Evolutionary conservation across 805 yeast species (phyloP).

Genomic region (Ogataea methylovora): DNA sequence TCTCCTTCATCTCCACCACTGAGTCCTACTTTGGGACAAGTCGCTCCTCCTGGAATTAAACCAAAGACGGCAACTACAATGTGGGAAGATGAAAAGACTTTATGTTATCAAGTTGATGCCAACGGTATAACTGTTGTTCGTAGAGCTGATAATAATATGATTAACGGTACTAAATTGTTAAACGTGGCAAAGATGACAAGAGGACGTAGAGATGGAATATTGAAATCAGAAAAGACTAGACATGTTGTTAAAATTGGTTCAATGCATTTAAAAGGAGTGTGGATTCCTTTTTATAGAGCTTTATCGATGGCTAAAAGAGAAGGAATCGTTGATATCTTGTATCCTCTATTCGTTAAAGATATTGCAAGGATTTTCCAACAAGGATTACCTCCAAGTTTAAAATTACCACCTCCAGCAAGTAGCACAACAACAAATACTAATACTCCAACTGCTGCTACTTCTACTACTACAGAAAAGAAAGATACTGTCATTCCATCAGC

Average conservation of each 20-base stretch:
- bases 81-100: conserved; percentile 67
- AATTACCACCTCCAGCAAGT: no score
- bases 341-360: conserved; percentile 54
- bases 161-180: conserved; percentile 58
- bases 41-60: conserved; percentile 35
- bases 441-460: conserved; percentile 5
- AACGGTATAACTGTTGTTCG: conserved; percentile 57
- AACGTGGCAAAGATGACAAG: conserved; percentile 67
- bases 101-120: conserved; percentile 64
- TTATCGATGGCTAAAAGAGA: conserved; percentile 59
- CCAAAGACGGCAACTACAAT: conserved; percentile 61
- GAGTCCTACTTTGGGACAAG: conserved; percentile 27
- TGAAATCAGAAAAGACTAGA: conserved; percentile 54
- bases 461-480: conserved; percentile 3
- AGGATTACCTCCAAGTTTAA: conserved; percentile 24
- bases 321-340: conserved; percentile 46
- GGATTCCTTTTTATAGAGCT: conserved; percentile 67
- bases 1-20: conserved; percentile 5
- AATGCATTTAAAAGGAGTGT: conserved; percentile 64
- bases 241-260: conserved; percentile 67
- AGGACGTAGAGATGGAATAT: conserved; percentile 64
- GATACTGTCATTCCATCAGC: conserved; percentile 2
- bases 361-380: conserved; percentile 35
- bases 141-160: conserved; percentile 63
- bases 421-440: conserved; percentile 10